phyloP scores from a whole-genome alignment of 192 early-diverging fungal species.

The Pecoramyces ruminantium region DNA sequence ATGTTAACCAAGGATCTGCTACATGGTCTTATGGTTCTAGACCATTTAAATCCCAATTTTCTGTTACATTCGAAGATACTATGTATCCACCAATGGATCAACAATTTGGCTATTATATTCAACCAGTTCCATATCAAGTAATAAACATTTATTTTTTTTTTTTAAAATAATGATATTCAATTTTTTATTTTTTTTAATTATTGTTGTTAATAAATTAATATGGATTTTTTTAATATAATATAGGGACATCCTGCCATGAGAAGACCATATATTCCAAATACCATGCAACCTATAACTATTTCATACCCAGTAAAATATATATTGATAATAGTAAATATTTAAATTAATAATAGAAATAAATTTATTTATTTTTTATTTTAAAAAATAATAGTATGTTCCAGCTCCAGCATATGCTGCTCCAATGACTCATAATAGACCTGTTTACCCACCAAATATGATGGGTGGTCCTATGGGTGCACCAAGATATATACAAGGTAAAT shows the following conservation, averaged over 20 bases:
- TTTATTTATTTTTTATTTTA: no score
- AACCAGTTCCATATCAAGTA: neutral
- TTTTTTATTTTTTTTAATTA: no score
- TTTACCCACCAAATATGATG: neutral
- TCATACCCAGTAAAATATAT: neutral
- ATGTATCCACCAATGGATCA: conserved; percentile 11
- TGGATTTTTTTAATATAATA: no score
- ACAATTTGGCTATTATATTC: neutral
- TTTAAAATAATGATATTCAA: no score
- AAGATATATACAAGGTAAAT: neutral
- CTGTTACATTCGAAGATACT: conserved; percentile 24
- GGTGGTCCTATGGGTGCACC: neutral
- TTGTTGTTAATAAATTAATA: no score
- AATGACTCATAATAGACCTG: neutral
- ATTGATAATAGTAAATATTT: no score
- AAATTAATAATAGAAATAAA: no score
- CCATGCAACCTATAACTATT: neutral
- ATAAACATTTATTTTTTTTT: neutral
- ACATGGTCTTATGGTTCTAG: conserved; percentile 35
- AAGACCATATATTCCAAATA: neutral
- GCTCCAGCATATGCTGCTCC: neutral
- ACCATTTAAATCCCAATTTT: conserved; percentile 30
- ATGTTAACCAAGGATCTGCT: conserved; percentile 7
- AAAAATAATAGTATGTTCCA: neutral
- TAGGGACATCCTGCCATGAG: neutral